phyloP scores from a whole-genome alignment of 202 grass and related monocot species.

The Schoenoplectus triqueter region DNA sequence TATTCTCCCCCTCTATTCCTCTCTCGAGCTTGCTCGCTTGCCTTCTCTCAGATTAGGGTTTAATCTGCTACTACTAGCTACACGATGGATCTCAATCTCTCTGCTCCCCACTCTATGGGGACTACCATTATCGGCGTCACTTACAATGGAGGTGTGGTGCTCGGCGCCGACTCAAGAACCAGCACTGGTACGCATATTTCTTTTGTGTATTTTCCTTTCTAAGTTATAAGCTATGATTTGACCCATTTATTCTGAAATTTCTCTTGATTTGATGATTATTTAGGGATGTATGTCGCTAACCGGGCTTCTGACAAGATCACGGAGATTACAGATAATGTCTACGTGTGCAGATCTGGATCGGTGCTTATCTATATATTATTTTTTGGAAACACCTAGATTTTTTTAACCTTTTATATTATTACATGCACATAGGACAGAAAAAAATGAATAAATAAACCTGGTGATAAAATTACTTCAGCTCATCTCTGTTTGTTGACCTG shows the following conservation, averaged over 20 bases:
- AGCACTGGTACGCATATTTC: slow-evolving; percentile 56
- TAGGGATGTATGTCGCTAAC: slow-evolving; percentile 91
- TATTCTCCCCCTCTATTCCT: neutral
- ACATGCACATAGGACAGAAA: neutral
- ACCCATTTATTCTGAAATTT: slow-evolving; percentile 10
- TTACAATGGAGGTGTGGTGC: slow-evolving; percentile 73
- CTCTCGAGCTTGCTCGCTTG: neutral
- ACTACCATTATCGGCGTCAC: slow-evolving; percentile 88
- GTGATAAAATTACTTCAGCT: too few species aligned
- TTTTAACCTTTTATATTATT: neutral
- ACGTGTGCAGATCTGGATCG: slow-evolving; percentile 85
- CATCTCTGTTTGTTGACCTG: neutral
- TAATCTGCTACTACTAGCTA: neutral
- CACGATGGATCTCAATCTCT: slow-evolving; percentile 48
- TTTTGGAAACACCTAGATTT: neutral
- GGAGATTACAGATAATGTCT: slow-evolving; percentile 82
- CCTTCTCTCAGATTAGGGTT: slow-evolving; percentile 32
- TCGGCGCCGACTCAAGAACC: slow-evolving; percentile 86
- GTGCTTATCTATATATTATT: slow-evolving; percentile 46
- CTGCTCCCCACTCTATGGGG: slow-evolving; percentile 63
- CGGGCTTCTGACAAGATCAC: slow-evolving; percentile 94
- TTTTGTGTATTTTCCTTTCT: neutral
- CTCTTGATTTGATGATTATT: slow-evolving; percentile 15
- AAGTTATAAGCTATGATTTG: slow-evolving; percentile 2
- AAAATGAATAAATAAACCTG: neutral